Conservation (phyloP, 1,284 basidiomycete species). For the Volvariella volvacea region DNA sequence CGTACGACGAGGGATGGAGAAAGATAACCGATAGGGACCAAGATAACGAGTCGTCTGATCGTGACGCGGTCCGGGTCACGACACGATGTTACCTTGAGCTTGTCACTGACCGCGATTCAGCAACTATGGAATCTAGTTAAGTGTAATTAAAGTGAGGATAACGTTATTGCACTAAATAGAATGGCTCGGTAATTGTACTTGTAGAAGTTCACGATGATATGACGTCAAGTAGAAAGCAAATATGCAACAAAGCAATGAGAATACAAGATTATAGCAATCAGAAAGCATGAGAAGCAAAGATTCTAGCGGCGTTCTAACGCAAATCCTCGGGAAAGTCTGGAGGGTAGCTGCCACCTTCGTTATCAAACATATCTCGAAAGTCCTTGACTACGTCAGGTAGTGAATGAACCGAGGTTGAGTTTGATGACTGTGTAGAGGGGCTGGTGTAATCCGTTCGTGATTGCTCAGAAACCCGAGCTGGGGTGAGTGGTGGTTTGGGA, state of each 20-base stretch:
- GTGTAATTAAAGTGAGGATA: no score
- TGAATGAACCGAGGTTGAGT: constrained; percentile 7
- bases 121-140: no score
- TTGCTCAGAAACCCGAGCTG: background rate
- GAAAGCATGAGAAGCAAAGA: background rate
- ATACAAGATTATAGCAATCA: background rate
- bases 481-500: background rate
- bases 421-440: background rate
- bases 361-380: constrained; percentile 20
- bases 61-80: no score
- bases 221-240: background rate
- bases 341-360: constrained; percentile 15
- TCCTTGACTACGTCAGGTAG: constrained; percentile 19
- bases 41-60: constrained; percentile 1
- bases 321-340: constrained; percentile 31
- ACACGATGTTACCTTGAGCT: no score
- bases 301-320: constrained; percentile 11
- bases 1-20: background rate
- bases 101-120: no score
- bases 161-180: no score
- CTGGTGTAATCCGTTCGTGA: background rate
- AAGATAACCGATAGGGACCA: background rate
- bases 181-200: no score
- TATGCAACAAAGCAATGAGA: background rate
- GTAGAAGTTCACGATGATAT: no score